Evolutionary conservation across 2,329 filamentous ascomycete species (phyloP).

Genomic region (Neoscytalidium dimidiatum): DNA sequence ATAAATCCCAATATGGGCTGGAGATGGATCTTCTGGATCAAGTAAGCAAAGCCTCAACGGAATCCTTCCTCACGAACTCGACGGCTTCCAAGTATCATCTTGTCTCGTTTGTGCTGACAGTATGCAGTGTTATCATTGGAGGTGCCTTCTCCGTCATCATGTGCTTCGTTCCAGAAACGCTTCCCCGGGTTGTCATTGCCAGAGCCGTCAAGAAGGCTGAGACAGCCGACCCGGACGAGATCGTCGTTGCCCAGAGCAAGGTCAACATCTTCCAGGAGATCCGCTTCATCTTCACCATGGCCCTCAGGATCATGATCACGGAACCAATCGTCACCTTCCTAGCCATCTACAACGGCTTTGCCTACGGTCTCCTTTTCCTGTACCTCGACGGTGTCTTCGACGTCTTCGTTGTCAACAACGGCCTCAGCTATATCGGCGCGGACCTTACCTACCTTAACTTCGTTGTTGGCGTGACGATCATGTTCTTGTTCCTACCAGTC

Average conservation of each 20-base stretch:
- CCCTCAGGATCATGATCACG: conserved; percentile 44
- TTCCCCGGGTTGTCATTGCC: conserved; percentile 18
- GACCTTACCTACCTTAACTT: conserved; percentile 87
- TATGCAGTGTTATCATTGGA: conserved; percentile 18
- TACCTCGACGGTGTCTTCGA: conserved; percentile 81
- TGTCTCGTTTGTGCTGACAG: neutral
- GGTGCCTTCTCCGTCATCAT: conserved; percentile 10
- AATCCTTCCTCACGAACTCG: too few relatives aligned
- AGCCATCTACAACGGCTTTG: conserved; percentile 45
- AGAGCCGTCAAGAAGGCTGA: conserved; percentile 7
- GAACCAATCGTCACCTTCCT: conserved; percentile 53
- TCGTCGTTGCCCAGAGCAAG: conserved; percentile 12
- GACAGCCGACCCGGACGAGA: conserved; percentile 12
- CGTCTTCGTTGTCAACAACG: conserved; percentile 72
- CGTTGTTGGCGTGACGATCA: conserved; percentile 70
- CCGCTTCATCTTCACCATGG: conserved; percentile 18
- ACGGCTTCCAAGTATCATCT: too few relatives aligned
- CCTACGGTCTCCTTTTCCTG: conserved; percentile 78
- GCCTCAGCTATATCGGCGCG: conserved; percentile 67
- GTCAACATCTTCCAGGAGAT: conserved; percentile 19
- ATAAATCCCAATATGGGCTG: conserved; percentile 16
- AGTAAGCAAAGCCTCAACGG: neutral
- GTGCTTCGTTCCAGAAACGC: conserved; percentile 16
- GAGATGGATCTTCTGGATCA: conserved; percentile 21
- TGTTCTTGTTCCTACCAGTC: conserved; percentile 56